Evolutionary conservation across 192 early-diverging fungal genomes (phyloP).

Genomic region (Hyaloraphidium curvatum): DNA sequence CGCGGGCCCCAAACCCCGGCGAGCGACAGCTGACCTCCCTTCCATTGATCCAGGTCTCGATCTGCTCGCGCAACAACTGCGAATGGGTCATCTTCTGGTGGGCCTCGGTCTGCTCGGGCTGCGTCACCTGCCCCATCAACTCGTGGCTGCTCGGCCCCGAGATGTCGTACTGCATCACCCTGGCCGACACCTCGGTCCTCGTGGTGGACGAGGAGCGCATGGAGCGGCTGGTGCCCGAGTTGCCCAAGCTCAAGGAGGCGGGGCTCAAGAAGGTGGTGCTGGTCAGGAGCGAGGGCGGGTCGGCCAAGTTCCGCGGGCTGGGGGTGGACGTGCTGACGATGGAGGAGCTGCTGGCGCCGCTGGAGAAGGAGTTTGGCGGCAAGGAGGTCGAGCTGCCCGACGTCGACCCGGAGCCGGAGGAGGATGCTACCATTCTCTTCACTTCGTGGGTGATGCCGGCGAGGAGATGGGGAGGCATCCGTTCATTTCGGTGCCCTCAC

Average conservation of each 20-base stretch:
- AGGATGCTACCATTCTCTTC: not conserved
- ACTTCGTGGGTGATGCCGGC: not conserved
- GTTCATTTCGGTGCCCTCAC: not conserved
- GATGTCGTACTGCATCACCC: constrained; percentile 1
- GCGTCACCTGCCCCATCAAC: not conserved
- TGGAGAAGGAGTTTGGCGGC: not conserved
- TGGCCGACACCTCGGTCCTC: not conserved
- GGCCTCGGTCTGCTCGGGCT: not conserved
- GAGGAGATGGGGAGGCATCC: not conserved
- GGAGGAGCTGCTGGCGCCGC: not conserved
- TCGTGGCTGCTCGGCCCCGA: not conserved
- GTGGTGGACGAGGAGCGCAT: not conserved
- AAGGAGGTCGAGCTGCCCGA: not conserved
- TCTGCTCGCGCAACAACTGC: not conserved
- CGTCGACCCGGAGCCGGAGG: not conserved
- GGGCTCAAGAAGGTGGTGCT: not conserved
- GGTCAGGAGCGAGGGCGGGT: not conserved
- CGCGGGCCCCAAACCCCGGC: no score
- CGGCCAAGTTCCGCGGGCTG: not conserved
- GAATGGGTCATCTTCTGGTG: constrained; percentile 3
- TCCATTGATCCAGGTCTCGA: no score
- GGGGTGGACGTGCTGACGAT: not conserved
- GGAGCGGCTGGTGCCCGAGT: not conserved
- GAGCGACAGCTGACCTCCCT: no score
- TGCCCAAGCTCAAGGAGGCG: not conserved